These are phyloP conservation scores for Acacia confusa DNA, from an alignment of 306 rosid genomes.

Conservation along the genomic window DNA sequence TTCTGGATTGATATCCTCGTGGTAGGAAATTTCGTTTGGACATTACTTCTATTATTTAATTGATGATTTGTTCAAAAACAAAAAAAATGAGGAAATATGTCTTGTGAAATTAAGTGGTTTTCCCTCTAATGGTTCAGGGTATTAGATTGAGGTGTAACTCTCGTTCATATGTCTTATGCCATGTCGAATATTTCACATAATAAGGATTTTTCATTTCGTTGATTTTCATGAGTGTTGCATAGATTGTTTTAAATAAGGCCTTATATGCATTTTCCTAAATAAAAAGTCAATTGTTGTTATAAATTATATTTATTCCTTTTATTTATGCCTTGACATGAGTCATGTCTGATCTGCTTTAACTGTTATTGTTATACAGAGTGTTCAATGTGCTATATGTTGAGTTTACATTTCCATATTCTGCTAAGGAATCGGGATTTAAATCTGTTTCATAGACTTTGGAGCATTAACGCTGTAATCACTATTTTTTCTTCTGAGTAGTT, in stretches of 20 bases:
- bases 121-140: background rate
- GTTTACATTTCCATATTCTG: background rate
- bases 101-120: background rate
- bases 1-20: slow-evolving; percentile 18
- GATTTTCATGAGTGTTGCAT: background rate
- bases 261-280: background rate
- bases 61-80: background rate
- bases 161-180: background rate
- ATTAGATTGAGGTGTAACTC: slow-evolving; percentile 2
- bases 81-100: background rate
- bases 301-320: background rate
- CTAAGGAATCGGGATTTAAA: background rate
- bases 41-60: slow-evolving; percentile 1
- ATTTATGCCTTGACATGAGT: background rate
- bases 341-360: background rate
- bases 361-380: background rate
- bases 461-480: background rate
- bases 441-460: background rate
- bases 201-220: background rate
- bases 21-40: background rate
- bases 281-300: too few relatives aligned
- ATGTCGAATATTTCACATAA: background rate
- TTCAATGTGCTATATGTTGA: background rate
- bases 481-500: background rate
- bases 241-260: background rate